phyloP scores from a whole-genome alignment of 768 basidiomycete species.

The Coprinopsis marcescibilis region DNA sequence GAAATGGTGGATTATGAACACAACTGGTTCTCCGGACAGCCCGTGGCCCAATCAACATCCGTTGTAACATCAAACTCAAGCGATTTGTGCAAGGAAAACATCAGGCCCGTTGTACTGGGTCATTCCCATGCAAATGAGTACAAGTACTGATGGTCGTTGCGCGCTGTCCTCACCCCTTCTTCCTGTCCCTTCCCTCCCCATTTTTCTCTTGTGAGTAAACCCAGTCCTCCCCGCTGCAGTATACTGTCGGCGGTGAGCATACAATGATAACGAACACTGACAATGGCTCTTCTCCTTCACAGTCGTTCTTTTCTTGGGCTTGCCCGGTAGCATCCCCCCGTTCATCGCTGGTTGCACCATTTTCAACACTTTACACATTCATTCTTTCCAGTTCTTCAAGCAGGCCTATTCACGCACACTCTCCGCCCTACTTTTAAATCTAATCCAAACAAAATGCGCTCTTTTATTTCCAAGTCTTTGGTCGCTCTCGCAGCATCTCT shows the following conservation, averaged over 20 bases:
- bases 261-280: slow-evolving; percentile 6
- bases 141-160: slow-evolving; percentile 32
- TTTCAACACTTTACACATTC: slow-evolving; percentile 25
- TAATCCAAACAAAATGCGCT: slow-evolving; percentile 51
- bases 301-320: slow-evolving; percentile 47
- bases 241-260: too few relatives aligned
- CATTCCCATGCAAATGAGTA: slow-evolving; percentile 21
- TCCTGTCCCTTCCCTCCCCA: slow-evolving; percentile 28
- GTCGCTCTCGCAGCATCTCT: slow-evolving; percentile 34
- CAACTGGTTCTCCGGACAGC: slow-evolving; percentile 4
- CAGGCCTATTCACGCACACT: slow-evolving; percentile 36
- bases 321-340: slow-evolving; percentile 69
- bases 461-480: slow-evolving; percentile 31
- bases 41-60: slow-evolving; percentile 7
- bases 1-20: slow-evolving; percentile 14
- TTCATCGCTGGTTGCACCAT: slow-evolving; percentile 23
- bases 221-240: background rate
- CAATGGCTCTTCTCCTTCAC: slow-evolving; percentile 3
- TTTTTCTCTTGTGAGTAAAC: slow-evolving; percentile 26
- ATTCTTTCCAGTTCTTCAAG: slow-evolving; percentile 38
- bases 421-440: slow-evolving; percentile 19
- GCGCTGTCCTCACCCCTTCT: slow-evolving; percentile 23
- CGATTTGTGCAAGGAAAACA: slow-evolving; percentile 3
- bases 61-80: slow-evolving; percentile 11
- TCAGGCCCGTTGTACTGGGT: slow-evolving; percentile 15